Percentiles rank a stretch among this genome's conserved stretches.
Conservation (phyloP, 176 grass and related monocot species). For the Carex kokanica region DNA sequence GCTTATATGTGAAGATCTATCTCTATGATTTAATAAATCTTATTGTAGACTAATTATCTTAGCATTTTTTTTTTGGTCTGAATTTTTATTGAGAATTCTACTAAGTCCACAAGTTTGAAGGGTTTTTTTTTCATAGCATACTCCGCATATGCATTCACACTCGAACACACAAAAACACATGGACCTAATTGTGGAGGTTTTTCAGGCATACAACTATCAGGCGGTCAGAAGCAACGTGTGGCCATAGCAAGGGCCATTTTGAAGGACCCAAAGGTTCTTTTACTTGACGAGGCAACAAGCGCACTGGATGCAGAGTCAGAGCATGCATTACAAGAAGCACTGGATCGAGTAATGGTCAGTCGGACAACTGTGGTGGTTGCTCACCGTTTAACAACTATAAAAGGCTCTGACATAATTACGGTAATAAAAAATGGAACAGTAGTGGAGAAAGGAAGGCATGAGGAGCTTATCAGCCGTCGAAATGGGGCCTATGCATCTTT, state of each 20-base stretch:
- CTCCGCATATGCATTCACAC: not conserved
- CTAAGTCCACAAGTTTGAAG: not conserved
- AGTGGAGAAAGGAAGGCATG: slow-evolving; percentile 58
- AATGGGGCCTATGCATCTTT: slow-evolving; percentile 63
- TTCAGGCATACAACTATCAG: slow-evolving; percentile 59
- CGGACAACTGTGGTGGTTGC: slow-evolving; percentile 57
- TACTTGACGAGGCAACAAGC: slow-evolving; percentile 78
- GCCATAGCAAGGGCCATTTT: slow-evolving; percentile 71
- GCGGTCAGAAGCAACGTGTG: slow-evolving; percentile 74
- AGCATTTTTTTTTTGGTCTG: not conserved
- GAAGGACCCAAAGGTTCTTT: slow-evolving; percentile 63
- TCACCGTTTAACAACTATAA: slow-evolving; percentile 56
- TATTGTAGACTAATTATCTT: not conserved
- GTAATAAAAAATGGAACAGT: slow-evolving; percentile 53
- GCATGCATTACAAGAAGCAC: slow-evolving; percentile 61
- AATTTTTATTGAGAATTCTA: not conserved
- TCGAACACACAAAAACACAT: not conserved
- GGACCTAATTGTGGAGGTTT: not conserved
- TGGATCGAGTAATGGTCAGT: slow-evolving; percentile 52
- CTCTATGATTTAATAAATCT: not conserved
- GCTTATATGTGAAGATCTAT: not conserved
- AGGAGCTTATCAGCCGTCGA: slow-evolving; percentile 43
- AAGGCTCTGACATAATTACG: slow-evolving; percentile 46
- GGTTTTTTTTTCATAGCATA: not conserved
- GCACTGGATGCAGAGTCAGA: slow-evolving; percentile 72